Evolutionary conservation across 345 rosid species (phyloP), one percentile per base, ranked within the genome.

Genomic region (Turnera subulata): DNA sequence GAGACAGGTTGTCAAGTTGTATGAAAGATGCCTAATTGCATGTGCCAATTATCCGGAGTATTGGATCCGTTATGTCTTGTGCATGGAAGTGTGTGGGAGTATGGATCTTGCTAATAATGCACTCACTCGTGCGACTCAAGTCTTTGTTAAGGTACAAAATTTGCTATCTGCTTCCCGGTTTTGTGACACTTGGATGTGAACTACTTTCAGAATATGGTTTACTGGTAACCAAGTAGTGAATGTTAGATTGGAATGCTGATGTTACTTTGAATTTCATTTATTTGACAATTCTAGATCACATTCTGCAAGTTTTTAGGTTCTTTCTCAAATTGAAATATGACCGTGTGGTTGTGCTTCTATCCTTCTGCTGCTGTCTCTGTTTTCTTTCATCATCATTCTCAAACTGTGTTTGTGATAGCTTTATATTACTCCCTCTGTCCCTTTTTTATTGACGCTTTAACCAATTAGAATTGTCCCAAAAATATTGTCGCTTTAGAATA

Each of bases 41-140:
- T 94, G 99, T 65, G 97, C 99, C 35, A 94, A 79, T 71, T 94
- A 94, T 77, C 83, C 97, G 0, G 96, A 85, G 53, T 90, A 85
- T 61, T 94, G 99, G 99, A 80, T 85, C 53, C 81, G 95, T 9
- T 94, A 94, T 73, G 73, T 84, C 55, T 72, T 85, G 75, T 74
- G 86, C 78, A 88, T 90, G 99, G 80, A 83, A 76, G 76, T 73
- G 56, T 80, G 73, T 65, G 89, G 85, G 70, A 90, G 84, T 50
- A 67, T 70, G 83, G 99, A 94, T 70, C 87, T 90, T 74, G 95
- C 87, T 17, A 81, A 85, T 53, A 90, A 88, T 67, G 97, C 95
- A 15, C 95, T 94, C 62, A 64, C 76, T 71, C 93, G 97, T 71
- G 95, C 99, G 65, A 84, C 96, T 46, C 91, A 90, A 73, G 89